Conservation (phyloP, 306 rosid species). For the Vigna nakashimae region DNA sequence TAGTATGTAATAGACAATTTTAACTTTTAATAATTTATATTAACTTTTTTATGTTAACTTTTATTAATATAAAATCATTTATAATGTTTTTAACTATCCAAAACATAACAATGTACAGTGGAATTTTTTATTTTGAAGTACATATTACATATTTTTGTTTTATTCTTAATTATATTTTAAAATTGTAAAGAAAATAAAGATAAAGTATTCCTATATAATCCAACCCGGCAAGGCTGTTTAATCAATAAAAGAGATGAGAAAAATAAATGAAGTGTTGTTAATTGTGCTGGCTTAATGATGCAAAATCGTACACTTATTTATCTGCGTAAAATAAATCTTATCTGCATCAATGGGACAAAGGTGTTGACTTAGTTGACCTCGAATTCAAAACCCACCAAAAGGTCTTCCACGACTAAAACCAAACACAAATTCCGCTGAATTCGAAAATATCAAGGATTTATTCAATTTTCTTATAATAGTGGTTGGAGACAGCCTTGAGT, state of each 20-base stretch:
- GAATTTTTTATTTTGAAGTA: too few species aligned
- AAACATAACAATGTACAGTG: too few species aligned
- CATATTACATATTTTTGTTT: too few species aligned
- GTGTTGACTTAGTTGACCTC: conserved; percentile 64
- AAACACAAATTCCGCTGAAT: conserved; percentile 4
- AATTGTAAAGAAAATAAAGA: too few species aligned
- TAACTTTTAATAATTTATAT: too few species aligned
- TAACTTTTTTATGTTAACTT: not conserved
- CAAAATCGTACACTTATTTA: not conserved
- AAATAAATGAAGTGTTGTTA: not conserved
- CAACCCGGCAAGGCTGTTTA: not conserved
- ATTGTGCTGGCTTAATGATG: not conserved
- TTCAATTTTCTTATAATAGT: not conserved
- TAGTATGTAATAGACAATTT: not conserved
- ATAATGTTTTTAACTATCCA: too few species aligned
- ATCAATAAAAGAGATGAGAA: not conserved
- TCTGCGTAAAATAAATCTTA: not conserved
- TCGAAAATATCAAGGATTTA: not conserved
- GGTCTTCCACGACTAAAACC: conserved; percentile 37
- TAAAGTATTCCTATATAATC: not conserved
- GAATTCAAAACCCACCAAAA: conserved; percentile 21
- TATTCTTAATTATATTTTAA: too few species aligned
- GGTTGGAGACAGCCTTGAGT: too few species aligned
- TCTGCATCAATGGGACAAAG: conserved; percentile 23
- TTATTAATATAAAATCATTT: not conserved